A percentile compares a stretch with the other conserved stretches of the same genome.
Conservation (phyloP, 2,329 filamentous ascomycete genomes). For the Pestalotiopsis sp. region DNA sequence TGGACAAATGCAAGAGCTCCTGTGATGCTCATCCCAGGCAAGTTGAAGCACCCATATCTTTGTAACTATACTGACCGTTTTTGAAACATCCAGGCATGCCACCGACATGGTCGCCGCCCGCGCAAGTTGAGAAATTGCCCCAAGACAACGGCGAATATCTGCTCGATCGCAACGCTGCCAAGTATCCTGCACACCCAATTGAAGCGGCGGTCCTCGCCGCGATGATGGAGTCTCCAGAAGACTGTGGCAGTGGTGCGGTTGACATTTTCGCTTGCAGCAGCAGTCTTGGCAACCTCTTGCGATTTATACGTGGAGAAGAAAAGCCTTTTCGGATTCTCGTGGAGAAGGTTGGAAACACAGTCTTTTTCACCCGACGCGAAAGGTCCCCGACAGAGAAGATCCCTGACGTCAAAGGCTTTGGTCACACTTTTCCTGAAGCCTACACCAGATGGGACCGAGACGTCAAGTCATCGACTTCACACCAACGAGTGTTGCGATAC, state of each 20-base stretch:
- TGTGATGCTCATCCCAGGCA: conserved; percentile 37
- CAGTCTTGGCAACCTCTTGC: conserved; percentile 63
- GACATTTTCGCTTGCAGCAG: conserved; percentile 65
- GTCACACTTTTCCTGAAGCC: conserved; percentile 67
- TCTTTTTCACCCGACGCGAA: conserved; percentile 67
- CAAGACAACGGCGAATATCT: conserved; percentile 54
- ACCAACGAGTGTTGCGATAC: conserved; percentile 66
- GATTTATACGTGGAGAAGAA: conserved; percentile 51
- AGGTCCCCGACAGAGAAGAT: conserved; percentile 62
- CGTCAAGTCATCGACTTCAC: conserved; percentile 57
- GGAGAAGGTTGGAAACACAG: conserved; percentile 56
- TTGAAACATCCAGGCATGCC: conserved; percentile 44
- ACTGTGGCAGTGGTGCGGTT: conserved; percentile 30
- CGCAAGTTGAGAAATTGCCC: conserved; percentile 32
- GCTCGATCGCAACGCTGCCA: conserved; percentile 57
- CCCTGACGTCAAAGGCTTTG: conserved; percentile 58
- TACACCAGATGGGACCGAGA: conserved; percentile 66
- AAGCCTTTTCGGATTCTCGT: conserved; percentile 61
- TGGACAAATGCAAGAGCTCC: conserved; percentile 33
- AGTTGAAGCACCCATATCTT: background rate
- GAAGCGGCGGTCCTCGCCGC: conserved; percentile 52
- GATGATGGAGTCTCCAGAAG: conserved; percentile 17
- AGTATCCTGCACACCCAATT: conserved; percentile 50
- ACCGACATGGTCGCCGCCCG: conserved; percentile 50
- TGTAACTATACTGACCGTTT: background rate